These are phyloP conservation scores for Adansonia rubrostipa DNA, from an alignment of 441 rosid species.

Conservation along the genomic window DNA sequence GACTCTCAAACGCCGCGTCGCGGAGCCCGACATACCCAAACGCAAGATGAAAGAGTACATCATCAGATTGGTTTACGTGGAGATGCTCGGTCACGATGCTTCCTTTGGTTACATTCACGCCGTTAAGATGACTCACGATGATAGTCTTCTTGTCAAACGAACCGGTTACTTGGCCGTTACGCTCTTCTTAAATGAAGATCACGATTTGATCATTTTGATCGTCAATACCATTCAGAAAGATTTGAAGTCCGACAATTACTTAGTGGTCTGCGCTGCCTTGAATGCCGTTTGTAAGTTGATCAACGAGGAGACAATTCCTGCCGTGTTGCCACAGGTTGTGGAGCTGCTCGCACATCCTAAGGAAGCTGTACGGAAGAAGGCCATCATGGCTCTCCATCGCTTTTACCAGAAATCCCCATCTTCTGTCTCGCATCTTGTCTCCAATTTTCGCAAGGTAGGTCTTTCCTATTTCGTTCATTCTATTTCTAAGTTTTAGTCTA, in stretches of 20 bases:
- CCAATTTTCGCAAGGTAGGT: constrained; percentile 85
- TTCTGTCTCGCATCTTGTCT: constrained; percentile 77
- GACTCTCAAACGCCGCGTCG: constrained; percentile 76
- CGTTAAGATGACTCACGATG: constrained; percentile 98
- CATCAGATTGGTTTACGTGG: constrained; percentile 81
- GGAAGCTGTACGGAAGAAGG: constrained; percentile 96
- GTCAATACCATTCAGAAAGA: constrained; percentile 98
- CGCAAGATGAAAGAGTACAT: constrained; percentile 97
- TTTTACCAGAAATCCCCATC: constrained; percentile 88
- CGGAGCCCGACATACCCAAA: constrained; percentile 87
- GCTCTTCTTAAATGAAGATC: constrained; percentile 87
- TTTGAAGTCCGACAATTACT: constrained; percentile 82
- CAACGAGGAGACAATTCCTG: constrained; percentile 98
- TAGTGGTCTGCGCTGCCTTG: constrained; percentile 86
- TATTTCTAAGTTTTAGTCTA: neutral
- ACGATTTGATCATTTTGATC: constrained; percentile 87
- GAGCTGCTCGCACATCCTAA: constrained; percentile 78
- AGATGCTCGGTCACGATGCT: constrained; percentile 98
- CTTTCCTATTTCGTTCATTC: neutral
- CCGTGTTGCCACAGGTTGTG: constrained; percentile 87
- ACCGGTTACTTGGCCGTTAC: constrained; percentile 96
- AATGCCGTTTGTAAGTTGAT: constrained; percentile 88
- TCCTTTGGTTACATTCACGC: constrained; percentile 97
- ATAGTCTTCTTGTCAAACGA: constrained; percentile 72
- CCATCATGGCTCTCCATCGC: constrained; percentile 91